Conservation (phyloP, 495 filamentous ascomycete species). For the Neurospora tetraspora region DNA sequence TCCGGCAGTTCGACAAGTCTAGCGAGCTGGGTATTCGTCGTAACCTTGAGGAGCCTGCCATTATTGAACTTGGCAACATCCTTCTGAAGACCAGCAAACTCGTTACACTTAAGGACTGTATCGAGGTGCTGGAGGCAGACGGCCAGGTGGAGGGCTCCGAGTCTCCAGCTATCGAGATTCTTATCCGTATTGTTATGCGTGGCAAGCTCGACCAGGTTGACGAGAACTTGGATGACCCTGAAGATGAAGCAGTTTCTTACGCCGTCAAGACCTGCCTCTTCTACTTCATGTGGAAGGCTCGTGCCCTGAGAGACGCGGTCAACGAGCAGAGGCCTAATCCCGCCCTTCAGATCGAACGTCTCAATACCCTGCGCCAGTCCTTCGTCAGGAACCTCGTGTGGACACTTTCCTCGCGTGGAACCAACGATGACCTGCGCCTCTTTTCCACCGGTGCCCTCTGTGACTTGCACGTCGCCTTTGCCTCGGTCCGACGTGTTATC, state of each 20-base stretch:
- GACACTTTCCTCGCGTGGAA: constrained; percentile 54
- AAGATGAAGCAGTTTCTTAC: constrained; percentile 63
- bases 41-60: constrained; percentile 47
- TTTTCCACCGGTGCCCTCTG: constrained; percentile 64
- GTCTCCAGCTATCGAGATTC: constrained; percentile 49
- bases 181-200: constrained; percentile 58
- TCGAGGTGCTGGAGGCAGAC: constrained; percentile 58
- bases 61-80: constrained; percentile 65
- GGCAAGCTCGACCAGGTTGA: constrained; percentile 52
- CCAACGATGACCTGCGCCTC: constrained; percentile 66
- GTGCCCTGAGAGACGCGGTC: constrained; percentile 33
- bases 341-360: constrained; percentile 40
- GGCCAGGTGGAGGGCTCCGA: constrained; percentile 38
- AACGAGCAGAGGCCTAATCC: constrained; percentile 33
- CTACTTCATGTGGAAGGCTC: constrained; percentile 94
- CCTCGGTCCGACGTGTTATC: constrained; percentile 48
- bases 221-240: constrained; percentile 54
- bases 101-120: constrained; percentile 67
- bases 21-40: constrained; percentile 54
- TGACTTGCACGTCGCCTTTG: constrained; percentile 72
- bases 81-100: constrained; percentile 79
- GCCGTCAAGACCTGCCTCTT: constrained; percentile 65
- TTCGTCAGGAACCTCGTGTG: constrained; percentile 52
- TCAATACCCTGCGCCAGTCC: constrained; percentile 46
- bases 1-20: constrained; percentile 56